A percentile compares a stretch with the other conserved stretches of the same genome.
phyloP scores from a whole-genome alignment of 306 rosid genomes.

The peach (Prunus persica) region Prunus_persica_NCBIv2 NC_034014.1:9601501-9602000 shows the following conservation, averaged over 20 bases:
- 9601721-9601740: background rate
- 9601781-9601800: background rate
- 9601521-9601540: too few species aligned
- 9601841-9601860: background rate
- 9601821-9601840: background rate
- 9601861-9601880: background rate
- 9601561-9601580: too few species aligned
- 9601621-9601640: too few species aligned
- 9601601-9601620: too few species aligned
- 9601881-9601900: background rate
- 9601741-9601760: slow-evolving; percentile 1
- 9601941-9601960: slow-evolving; percentile 88
- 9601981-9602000: slow-evolving; percentile 78
- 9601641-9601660: too few species aligned
- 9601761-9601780: slow-evolving; percentile 25
- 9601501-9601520: too few species aligned
- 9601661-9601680: too few species aligned
- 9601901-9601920: slow-evolving; percentile 19
- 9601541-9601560: too few species aligned
- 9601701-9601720: background rate
- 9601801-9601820: background rate
- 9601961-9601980: slow-evolving; percentile 86
- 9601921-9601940: slow-evolving; percentile 91
- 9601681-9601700: background rate
- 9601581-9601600: too few species aligned